Conservation (phyloP, 2,329 filamentous ascomycete genomes). For the Coniochaeta sp. region DNA sequence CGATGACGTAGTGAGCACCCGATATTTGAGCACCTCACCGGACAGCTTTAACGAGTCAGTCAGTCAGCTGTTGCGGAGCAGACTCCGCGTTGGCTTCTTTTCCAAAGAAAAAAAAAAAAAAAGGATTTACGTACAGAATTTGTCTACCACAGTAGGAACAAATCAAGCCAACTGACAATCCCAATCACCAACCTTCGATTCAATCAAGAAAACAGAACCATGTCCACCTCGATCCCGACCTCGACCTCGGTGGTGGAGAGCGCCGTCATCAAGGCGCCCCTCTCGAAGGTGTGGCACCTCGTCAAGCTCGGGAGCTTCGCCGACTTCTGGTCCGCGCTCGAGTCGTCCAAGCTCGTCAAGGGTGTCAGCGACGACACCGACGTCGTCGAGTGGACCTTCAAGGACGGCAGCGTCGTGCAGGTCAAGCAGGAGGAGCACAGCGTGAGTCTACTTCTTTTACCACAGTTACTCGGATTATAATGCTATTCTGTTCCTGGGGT, state of each 20-base stretch:
- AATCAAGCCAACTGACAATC: no score
- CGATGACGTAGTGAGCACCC: background rate
- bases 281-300: constrained; percentile 63
- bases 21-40: background rate
- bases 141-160: no score
- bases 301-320: constrained; percentile 66
- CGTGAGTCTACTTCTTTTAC: constrained; percentile 30
- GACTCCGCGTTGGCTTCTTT: no score
- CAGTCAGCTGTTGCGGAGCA: background rate
- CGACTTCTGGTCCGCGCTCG: constrained; percentile 59
- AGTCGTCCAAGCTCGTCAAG: constrained; percentile 56
- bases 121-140: no score
- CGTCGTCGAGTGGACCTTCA: constrained; percentile 63
- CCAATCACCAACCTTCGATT: no score
- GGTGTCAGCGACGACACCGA: constrained; percentile 57
- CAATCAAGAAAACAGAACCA: no score
- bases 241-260: constrained; percentile 60
- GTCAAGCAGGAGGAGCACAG: constrained; percentile 73
- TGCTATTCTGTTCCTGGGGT: no score
- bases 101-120: no score
- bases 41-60: background rate
- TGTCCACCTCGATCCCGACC: constrained; percentile 44
- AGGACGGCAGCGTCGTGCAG: constrained; percentile 60
- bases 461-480: no score
- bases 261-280: constrained; percentile 59